Base-by-base conservation (phyloP, 208 protist genomes). In the Trypanosoma cruzi region DNA sequence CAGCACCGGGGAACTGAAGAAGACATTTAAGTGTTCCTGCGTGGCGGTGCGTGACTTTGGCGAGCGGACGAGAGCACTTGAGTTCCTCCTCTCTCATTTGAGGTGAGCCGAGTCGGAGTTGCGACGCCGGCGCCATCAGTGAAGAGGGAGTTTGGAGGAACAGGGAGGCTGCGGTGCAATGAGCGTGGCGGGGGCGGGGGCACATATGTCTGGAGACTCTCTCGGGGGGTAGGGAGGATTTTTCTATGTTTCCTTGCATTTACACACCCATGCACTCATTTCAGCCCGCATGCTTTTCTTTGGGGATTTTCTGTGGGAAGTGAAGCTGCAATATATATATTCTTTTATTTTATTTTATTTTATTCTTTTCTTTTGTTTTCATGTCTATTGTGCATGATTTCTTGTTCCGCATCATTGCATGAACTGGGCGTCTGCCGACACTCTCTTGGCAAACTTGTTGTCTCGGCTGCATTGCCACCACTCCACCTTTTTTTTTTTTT, bases 1-100 rank as follows among this genome's bases (percentile, higher is more conserved):
- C 42, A 67, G 79, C 61, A 57, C 75, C 31, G 85, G 87, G 37
- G 79, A 85, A 36, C 75, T 90, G 66, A 88, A 82, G 68, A 95
- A 93, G 90, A 90, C 77, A 37, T 69, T 94, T 56, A 96, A 94
- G 87, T 94, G 87, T 84, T 96, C 89, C 46, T 93, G 81, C 42
- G 87, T 95, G 58, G 92, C 87, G 46, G 92, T 96, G 64, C 77
- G 85, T 58, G 91, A 96, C 82, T 96, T 94, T 58, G 91, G 91
- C 56, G 88, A 94, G 78, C 79, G 85, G 78, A 90, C 91, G 28
- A 79, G 80, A 63, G 88, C 89, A 36, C 85, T 96, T 68, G 87
- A 92, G 49, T 92, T 82, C 81, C 83, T 96, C 46, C 85, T 96
- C 50, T 76, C 71, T 18, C 75, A 94, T 52, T 77, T 96, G 59